Percentiles rank a stretch among this genome's conserved stretches.
Evolutionary conservation across 805 yeast species (phyloP).

Genomic region (Myxozyma udenii): DNA sequence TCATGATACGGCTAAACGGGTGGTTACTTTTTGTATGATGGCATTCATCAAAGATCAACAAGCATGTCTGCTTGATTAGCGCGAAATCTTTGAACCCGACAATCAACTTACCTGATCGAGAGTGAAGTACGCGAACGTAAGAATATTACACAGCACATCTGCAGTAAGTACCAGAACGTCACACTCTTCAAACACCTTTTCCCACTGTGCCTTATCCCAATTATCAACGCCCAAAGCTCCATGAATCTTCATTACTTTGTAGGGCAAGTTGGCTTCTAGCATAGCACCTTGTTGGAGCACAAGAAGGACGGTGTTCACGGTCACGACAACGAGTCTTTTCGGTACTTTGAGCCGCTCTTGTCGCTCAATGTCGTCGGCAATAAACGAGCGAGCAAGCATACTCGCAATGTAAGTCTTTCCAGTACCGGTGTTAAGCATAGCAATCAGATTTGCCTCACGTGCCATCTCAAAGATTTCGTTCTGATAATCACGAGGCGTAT

Average conservation of each 20-base stretch:
- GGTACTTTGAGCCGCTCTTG: background rate
- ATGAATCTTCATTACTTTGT: background rate
- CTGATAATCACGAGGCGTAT: slow-evolving; percentile 8
- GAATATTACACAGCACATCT: slow-evolving; percentile 2
- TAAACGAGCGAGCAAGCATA: slow-evolving; percentile 1
- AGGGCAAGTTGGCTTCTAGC: background rate
- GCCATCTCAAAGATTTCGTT: slow-evolving; percentile 12
- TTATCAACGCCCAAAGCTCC: background rate
- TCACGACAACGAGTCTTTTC: background rate
- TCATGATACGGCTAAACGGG: slow-evolving; percentile 12
- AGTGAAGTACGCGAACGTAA: background rate
- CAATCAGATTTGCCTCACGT: slow-evolving; percentile 7
- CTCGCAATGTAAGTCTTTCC: slow-evolving; percentile 18
- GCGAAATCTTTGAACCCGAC: background rate
- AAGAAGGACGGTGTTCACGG: background rate
- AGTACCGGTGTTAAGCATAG: slow-evolving; percentile 14
- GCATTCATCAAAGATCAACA: slow-evolving; percentile 22
- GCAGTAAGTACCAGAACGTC: slow-evolving; percentile 3
- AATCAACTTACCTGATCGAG: background rate
- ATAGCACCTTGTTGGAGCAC: slow-evolving; percentile 2
- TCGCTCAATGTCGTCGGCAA: slow-evolving; percentile 2
- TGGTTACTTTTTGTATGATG: slow-evolving; percentile 16
- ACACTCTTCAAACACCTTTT: background rate
- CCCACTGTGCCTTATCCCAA: background rate
- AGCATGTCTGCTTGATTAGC: background rate